Evolutionary conservation across 2,329 filamentous ascomycete species (phyloP).

Genomic region (Mycocentrospora acerina): DNA sequence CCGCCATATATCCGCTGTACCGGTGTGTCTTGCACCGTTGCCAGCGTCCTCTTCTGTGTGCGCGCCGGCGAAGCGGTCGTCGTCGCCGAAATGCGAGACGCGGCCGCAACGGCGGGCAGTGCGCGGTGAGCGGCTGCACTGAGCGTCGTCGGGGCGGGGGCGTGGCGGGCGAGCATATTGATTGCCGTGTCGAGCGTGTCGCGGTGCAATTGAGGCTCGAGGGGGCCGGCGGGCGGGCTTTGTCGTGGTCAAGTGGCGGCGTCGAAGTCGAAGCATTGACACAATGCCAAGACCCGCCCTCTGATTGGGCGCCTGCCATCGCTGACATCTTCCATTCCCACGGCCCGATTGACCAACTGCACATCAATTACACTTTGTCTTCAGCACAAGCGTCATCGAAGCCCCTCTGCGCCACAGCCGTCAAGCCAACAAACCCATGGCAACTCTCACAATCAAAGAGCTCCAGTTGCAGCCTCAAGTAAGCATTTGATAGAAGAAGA

Average conservation of each 20-base stretch:
- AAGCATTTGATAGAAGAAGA: too few species aligned
- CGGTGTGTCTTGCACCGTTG: constrained; percentile 54
- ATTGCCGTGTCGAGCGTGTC: constrained; percentile 20
- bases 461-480: too few species aligned
- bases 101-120: constrained; percentile 42
- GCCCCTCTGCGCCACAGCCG: too few species aligned
- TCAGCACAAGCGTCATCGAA: too few species aligned
- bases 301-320: too few species aligned
- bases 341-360: too few species aligned
- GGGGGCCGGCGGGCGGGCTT: constrained; percentile 27
- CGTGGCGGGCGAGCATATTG: constrained; percentile 47
- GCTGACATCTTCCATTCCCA: too few species aligned
- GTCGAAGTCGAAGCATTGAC: constrained; percentile 18
- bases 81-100: constrained; percentile 42
- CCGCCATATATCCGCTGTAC: constrained; percentile 75
- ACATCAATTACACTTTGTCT: too few species aligned
- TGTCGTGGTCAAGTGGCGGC: constrained; percentile 33
- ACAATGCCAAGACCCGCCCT: too few species aligned
- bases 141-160: constrained; percentile 43
- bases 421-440: too few species aligned
- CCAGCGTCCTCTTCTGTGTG: constrained; percentile 67
- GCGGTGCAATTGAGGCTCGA: constrained; percentile 43
- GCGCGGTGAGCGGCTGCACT: constrained; percentile 44
- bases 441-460: too few species aligned
- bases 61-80: constrained; percentile 43